Conservation (phyloP, 2,329 filamentous ascomycete genomes). For the Phyllosticta citribraziliensis region DNA sequence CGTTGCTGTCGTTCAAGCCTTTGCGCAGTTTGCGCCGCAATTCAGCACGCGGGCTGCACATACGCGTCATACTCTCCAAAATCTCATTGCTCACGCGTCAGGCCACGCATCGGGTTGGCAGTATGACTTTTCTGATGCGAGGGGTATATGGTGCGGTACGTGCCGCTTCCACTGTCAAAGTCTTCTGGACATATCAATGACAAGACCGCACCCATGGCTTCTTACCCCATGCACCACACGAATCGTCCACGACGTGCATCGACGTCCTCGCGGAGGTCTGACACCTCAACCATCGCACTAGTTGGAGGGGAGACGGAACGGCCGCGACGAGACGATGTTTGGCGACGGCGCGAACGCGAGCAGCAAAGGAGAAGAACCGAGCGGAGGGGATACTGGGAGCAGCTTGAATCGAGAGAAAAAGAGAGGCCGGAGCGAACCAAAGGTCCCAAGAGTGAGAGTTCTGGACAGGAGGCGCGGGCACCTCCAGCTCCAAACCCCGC, state of each 20-base stretch:
- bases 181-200: background rate
- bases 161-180: background rate
- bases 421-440: slow-evolving; percentile 7
- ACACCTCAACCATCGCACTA: background rate
- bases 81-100: background rate
- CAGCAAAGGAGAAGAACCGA: background rate
- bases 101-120: background rate
- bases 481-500: no score
- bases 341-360: background rate
- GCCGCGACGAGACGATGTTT: background rate
- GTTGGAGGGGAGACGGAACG: background rate
- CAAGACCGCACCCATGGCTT: background rate
- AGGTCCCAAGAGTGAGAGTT: background rate
- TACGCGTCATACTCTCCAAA: background rate
- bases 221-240: background rate
- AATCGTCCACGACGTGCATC: background rate
- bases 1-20: background rate
- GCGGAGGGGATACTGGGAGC: background rate
- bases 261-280: background rate
- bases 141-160: background rate
- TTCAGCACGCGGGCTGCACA: background rate
- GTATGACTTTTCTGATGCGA: background rate
- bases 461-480: background rate
- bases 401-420: background rate
- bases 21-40: background rate